These are phyloP conservation scores for Nothophytophthora sp. DNA, from an alignment of 352 stramenopile species.

Conservation along the genomic window DNA sequence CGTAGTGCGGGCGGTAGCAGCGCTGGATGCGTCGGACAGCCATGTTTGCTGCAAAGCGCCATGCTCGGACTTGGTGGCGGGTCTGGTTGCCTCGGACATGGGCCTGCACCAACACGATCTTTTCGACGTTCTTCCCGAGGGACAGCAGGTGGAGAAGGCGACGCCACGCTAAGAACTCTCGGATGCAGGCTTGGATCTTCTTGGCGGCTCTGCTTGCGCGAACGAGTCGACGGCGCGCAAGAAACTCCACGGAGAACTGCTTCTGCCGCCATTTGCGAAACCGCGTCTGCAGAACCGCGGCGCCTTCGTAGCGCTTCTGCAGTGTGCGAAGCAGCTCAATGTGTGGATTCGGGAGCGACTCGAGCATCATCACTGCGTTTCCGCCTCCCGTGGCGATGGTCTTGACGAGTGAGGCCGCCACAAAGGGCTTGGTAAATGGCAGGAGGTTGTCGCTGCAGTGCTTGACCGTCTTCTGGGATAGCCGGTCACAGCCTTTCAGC, in stretches of 20 bases:
- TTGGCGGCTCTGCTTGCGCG: slow-evolving; percentile 43
- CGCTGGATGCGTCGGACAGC: slow-evolving; percentile 50
- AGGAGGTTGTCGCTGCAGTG: slow-evolving; percentile 31
- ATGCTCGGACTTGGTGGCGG: slow-evolving; percentile 29
- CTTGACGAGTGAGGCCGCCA: slow-evolving; percentile 32
- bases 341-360: slow-evolving; percentile 31
- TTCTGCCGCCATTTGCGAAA: slow-evolving; percentile 52
- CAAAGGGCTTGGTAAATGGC: slow-evolving; percentile 41
- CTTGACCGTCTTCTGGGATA: slow-evolving; percentile 41
- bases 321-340: slow-evolving; percentile 35
- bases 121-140: slow-evolving; percentile 33
- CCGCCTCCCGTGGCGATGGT: slow-evolving; percentile 41
- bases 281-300: slow-evolving; percentile 37
- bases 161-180: slow-evolving; percentile 50
- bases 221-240: slow-evolving; percentile 38
- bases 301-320: slow-evolving; percentile 35
- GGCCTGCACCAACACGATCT: slow-evolving; percentile 49
- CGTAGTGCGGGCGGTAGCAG: slow-evolving; percentile 34
- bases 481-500: slow-evolving; percentile 64
- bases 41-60: slow-evolving; percentile 20
- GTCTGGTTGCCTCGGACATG: slow-evolving; percentile 40
- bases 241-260: slow-evolving; percentile 34
- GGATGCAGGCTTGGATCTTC: slow-evolving; percentile 52
- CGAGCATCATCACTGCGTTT: slow-evolving; percentile 29
- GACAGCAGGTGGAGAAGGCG: slow-evolving; percentile 42